These are phyloP conservation scores for Daedaleopsis sinensis DNA, from an alignment of 768 basidiomycete species.

Conservation along the genomic window DNA sequence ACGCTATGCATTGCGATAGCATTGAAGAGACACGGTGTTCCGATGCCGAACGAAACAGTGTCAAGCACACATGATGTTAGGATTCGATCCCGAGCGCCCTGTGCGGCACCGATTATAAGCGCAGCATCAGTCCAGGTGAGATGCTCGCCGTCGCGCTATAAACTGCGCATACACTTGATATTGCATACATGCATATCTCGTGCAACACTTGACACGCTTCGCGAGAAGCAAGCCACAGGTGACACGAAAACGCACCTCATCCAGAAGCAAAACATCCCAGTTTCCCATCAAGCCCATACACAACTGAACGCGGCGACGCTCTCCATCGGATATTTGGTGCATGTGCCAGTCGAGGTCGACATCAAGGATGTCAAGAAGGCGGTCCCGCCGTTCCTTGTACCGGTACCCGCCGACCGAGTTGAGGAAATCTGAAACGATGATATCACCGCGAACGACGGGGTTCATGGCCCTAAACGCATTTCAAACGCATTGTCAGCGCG, in stretches of 20 bases:
- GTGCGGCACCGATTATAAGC: no score
- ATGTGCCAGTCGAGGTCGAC: constrained; percentile 96
- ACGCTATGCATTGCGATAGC: no score
- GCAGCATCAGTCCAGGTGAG: no score
- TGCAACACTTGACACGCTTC: neutral
- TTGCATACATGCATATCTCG: no score
- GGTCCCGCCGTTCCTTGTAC: constrained; percentile 86
- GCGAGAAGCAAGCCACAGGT: neutral
- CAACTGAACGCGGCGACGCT: constrained; percentile 90
- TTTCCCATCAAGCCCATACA: constrained; percentile 95
- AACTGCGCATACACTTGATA: no score
- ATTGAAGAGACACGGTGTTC: no score
- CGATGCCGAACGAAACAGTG: no score
- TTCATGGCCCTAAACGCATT: constrained; percentile 80
- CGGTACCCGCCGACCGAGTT: constrained; percentile 97
- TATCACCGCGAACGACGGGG: constrained; percentile 92
- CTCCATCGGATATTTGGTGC: constrained; percentile 96
- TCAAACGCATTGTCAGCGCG: constrained; percentile 3
- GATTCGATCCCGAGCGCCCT: no score
- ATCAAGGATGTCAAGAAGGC: constrained; percentile 87
- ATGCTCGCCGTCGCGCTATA: no score
- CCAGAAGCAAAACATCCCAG: constrained; percentile 92
- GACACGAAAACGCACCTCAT: constrained; percentile 66
- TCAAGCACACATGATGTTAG: no score
- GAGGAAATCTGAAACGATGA: constrained; percentile 91